Percentiles rank a stretch among this genome's conserved stretches.
Evolutionary conservation across 2,329 filamentous ascomycete genomes (phyloP).

Genomic region (Dactylellina haptotyla): DNA sequence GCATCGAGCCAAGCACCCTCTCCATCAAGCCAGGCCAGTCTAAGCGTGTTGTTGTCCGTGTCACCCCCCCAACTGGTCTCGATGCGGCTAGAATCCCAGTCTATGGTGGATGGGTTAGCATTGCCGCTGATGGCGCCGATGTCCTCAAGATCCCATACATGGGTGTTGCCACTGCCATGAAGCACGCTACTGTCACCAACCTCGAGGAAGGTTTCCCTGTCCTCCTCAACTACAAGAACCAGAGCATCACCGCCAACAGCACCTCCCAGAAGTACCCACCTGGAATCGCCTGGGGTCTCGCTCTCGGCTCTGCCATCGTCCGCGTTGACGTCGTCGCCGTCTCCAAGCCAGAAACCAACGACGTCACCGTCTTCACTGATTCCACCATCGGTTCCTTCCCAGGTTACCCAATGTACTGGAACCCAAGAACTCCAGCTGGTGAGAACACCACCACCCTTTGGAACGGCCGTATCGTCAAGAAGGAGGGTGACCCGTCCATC

Average conservation of each 20-base stretch:
- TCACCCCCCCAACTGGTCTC: slow-evolving; percentile 61
- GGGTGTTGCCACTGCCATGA: slow-evolving; percentile 43
- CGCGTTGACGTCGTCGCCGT: slow-evolving; percentile 42
- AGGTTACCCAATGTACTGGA: slow-evolving; percentile 46
- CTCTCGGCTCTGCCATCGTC: slow-evolving; percentile 37
- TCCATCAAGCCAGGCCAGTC: slow-evolving; percentile 58
- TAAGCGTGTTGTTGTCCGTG: slow-evolving; percentile 62
- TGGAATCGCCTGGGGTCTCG: slow-evolving; percentile 36
- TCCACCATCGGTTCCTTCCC: slow-evolving; percentile 46
- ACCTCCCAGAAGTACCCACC: slow-evolving; percentile 28
- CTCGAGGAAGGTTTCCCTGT: slow-evolving; percentile 38
- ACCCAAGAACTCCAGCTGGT: slow-evolving; percentile 28
- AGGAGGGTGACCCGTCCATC: slow-evolving; percentile 40
- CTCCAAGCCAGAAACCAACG: slow-evolving; percentile 35
- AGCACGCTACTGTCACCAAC: slow-evolving; percentile 49
- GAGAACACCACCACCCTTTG: slow-evolving; percentile 21
- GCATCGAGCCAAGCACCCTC: slow-evolving; percentile 57
- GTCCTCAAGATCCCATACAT: slow-evolving; percentile 63
- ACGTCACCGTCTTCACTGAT: slow-evolving; percentile 44
- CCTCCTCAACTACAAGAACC: slow-evolving; percentile 39
- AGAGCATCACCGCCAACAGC: slow-evolving; percentile 19
- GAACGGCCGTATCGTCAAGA: slow-evolving; percentile 45
- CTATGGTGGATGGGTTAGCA: slow-evolving; percentile 64
- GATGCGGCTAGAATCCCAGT: slow-evolving; percentile 62
- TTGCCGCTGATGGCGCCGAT: slow-evolving; percentile 63